Evolutionary conservation across 768 basidiomycete species (phyloP), one percentile per base, ranked within the genome.

Genomic region (Rossbeevera mucosa): DNA sequence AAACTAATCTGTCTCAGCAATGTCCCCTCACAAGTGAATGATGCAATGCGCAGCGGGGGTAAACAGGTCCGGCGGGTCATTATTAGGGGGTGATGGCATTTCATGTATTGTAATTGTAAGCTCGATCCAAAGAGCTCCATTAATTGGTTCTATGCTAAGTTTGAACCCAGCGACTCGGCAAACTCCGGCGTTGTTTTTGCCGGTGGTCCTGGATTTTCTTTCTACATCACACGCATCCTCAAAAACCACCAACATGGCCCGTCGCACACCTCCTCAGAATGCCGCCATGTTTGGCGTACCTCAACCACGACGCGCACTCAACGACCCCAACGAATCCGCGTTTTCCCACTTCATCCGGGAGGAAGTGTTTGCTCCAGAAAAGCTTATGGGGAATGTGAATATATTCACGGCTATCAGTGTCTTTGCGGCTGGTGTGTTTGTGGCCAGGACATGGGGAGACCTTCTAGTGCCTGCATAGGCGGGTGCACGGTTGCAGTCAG

Each of bases 371-470:
- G 78, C 86, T 45, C 84, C 85, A 9, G 87, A 91, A 58, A 90
- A 91, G 67, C 60, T 85, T 14, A 73, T 77, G 12, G 89, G 89
- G 52, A 92, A 91, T 65, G 60, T 90, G 63, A 87, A 77, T 63
- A 79, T 91, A 55, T 59, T 83, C 42, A 80, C 83, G 7, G 85
- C 85, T 18, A 71, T 85, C 7, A 73, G 76, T 6, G 70, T 90
- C 54, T 92, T 91, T 60, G 70, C 81, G 22, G 86, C 80, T 25
- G 87, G 88, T 3, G 82, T 92, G 51, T 67, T 83, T 41, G 81
- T 74, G 13, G 81, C 85, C 14, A 82, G 88, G 66, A 80, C 80
- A 38, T 95, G 86, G 79, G 91, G 91, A 11, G 87, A 86, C 38
- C 65, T 87, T 40, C 79, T 91, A 73, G 78, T 91, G 7, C 86